phyloP scores from a whole-genome alignment of 192 early-diverging fungal species.

The Dimargaris xerosporica region DNA sequence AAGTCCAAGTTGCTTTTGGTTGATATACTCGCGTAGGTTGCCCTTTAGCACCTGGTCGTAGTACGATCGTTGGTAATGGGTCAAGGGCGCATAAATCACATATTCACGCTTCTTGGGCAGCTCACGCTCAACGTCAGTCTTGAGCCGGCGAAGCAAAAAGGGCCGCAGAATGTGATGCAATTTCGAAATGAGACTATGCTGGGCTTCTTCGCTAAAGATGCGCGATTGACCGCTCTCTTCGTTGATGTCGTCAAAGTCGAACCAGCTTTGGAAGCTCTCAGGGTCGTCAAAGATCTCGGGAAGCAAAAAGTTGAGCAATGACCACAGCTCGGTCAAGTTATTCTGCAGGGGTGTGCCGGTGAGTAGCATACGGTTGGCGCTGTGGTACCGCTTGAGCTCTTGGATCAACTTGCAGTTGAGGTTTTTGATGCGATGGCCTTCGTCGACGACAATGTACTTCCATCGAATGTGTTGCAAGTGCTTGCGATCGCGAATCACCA shows the following conservation, averaged over 20 bases:
- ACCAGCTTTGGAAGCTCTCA: conserved; percentile 75
- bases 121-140: conserved; percentile 68
- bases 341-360: conserved; percentile 94
- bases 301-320: conserved; percentile 82
- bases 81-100: conserved; percentile 61
- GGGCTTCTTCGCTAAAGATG: conserved; percentile 48
- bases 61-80: conserved; percentile 48
- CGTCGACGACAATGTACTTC: conserved; percentile 89
- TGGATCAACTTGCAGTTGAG: conserved; percentile 75
- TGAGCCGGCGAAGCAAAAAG: conserved; percentile 39
- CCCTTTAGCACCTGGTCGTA: conserved; percentile 49
- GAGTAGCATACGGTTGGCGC: conserved; percentile 74
- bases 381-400: conserved; percentile 71
- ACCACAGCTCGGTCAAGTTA: conserved; percentile 88
- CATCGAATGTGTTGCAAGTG: conserved; percentile 52
- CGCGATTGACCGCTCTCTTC: conserved; percentile 39
- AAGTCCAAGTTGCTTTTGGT: conserved; percentile 21
- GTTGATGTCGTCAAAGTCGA: conserved; percentile 62
- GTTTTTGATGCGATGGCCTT: conserved; percentile 97
- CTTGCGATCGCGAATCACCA: conserved; percentile 68
- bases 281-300: conserved; percentile 91
- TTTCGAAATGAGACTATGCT: conserved; percentile 52
- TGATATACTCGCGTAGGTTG: conserved; percentile 45
- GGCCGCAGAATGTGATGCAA: conserved; percentile 80
- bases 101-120: conserved; percentile 88